Evolutionary conservation across 768 basidiomycete species (phyloP).

Genomic region (Boletus edulis): DNA sequence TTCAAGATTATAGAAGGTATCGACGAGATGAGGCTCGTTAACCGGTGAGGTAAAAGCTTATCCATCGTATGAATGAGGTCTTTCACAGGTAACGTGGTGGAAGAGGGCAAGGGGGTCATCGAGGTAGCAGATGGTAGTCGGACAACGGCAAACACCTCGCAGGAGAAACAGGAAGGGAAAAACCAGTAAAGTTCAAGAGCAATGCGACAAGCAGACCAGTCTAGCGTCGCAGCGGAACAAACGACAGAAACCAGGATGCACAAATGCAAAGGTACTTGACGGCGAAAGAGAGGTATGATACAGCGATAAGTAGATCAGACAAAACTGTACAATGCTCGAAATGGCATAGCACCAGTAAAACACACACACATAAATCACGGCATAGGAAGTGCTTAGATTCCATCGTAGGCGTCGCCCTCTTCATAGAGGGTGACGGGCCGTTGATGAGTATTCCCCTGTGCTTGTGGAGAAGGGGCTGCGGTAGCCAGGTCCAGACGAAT

Average conservation of each 20-base stretch:
- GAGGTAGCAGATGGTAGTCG: not conserved
- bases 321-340: constrained; percentile 19
- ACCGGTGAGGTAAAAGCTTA: constrained; percentile 27
- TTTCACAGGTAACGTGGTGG: constrained; percentile 12
- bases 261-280: not conserved
- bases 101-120: not conserved
- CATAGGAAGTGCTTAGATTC: constrained; percentile 42
- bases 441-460: constrained; percentile 22
- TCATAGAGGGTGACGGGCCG: constrained; percentile 54
- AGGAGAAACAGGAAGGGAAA: not conserved
- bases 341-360: constrained; percentile 9
- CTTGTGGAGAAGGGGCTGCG: constrained; percentile 10
- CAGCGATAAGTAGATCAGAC: constrained; percentile 19
- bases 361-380: not conserved
- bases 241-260: constrained; percentile 25
- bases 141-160: constrained; percentile 7
- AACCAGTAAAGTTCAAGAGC: not conserved
- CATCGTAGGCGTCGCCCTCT: constrained; percentile 67
- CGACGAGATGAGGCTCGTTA: constrained; percentile 38
- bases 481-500: constrained; percentile 17
- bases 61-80: constrained; percentile 13
- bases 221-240: constrained; percentile 22
- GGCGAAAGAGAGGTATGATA: constrained; percentile 18
- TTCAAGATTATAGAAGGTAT: constrained; percentile 21
- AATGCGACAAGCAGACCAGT: constrained; percentile 27